Percentiles rank a stretch among this genome's conserved stretches.
phyloP scores from a whole-genome alignment of 306 rosid genomes.

The Neltuma alba region DNA sequence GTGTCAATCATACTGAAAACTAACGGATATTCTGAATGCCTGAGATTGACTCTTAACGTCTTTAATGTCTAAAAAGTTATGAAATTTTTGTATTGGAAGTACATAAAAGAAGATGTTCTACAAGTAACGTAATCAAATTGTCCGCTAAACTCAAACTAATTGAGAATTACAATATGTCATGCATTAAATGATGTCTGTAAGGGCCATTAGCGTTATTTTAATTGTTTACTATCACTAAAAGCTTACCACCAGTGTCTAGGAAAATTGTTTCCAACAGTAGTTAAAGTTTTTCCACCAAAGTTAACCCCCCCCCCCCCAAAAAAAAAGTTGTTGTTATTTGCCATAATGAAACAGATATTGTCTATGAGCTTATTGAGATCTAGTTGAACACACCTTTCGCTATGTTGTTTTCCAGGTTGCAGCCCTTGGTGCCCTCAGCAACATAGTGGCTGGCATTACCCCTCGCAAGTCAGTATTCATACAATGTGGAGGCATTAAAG shows the following conservation, averaged over 20 bases:
- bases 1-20: neutral
- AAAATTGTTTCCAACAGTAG: neutral
- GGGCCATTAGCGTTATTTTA: neutral
- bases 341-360: constrained; percentile 11
- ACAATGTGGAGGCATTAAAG: constrained; percentile 80
- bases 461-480: constrained; percentile 60
- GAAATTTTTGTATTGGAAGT: constrained; percentile 2
- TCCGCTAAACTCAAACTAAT: constrained; percentile 3
- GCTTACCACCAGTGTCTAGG: constrained; percentile 9
- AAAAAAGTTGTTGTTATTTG: neutral
- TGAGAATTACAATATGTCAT: neutral
- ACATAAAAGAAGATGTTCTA: neutral
- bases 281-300: neutral
- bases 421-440: constrained; percentile 82
- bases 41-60: neutral
- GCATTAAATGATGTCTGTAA: constrained; percentile 6
- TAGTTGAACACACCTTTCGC: constrained; percentile 16
- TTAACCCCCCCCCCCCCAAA: neutral
- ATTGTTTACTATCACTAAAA: constrained; percentile 5
- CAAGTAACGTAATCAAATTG: neutral
- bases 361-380: neutral
- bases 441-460: constrained; percentile 76
- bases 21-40: neutral
- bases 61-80: neutral
- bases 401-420: constrained; percentile 73